Evolutionary conservation across 2,329 filamentous ascomycete species (phyloP).

Genomic region (Gremmenia infestans): DNA sequence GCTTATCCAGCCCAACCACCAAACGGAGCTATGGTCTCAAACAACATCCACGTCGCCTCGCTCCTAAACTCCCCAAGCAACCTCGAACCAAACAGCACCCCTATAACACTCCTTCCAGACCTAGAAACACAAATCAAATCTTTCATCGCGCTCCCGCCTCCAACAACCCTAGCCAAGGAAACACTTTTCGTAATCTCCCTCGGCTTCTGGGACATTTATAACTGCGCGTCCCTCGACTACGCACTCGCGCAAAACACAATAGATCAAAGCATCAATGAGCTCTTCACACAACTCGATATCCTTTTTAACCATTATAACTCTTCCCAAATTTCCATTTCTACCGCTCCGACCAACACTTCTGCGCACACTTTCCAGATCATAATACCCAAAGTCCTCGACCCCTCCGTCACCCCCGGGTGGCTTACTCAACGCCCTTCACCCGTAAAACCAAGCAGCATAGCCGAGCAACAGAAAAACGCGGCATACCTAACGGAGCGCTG

Average conservation of each 20-base stretch:
- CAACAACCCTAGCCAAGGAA: conserved; percentile 8
- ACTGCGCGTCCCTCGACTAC: conserved; percentile 23
- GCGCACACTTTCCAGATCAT: conserved; percentile 42
- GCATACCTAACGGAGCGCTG: conserved; percentile 45
- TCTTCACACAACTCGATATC: conserved; percentile 27
- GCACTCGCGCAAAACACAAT: conserved; percentile 11
- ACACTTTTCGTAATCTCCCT: conserved; percentile 29
- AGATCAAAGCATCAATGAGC: conserved; percentile 16
- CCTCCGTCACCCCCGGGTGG: conserved; percentile 52
- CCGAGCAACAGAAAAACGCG: conserved; percentile 51
- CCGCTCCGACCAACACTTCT: neutral
- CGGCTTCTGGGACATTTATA: conserved; percentile 32
- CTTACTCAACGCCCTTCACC: conserved; percentile 38
- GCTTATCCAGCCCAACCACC: conserved; percentile 18
- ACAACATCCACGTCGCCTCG: conserved; percentile 17
- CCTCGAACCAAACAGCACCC: neutral
- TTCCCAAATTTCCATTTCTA: conserved; percentile 1
- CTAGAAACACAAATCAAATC: conserved; percentile 25
- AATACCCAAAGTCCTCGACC: conserved; percentile 48
- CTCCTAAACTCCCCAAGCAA: neutral
- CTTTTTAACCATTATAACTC: conserved; percentile 21
- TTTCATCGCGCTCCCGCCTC: conserved; percentile 21
- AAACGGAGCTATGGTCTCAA: conserved; percentile 23
- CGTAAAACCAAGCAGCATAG: conserved; percentile 41
- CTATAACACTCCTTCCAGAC: conserved; percentile 21